Percentiles rank a stretch among this genome's conserved stretches.
Conservation (phyloP, 805 yeast genomes). For the Metschnikowia picachoensis region DNA sequence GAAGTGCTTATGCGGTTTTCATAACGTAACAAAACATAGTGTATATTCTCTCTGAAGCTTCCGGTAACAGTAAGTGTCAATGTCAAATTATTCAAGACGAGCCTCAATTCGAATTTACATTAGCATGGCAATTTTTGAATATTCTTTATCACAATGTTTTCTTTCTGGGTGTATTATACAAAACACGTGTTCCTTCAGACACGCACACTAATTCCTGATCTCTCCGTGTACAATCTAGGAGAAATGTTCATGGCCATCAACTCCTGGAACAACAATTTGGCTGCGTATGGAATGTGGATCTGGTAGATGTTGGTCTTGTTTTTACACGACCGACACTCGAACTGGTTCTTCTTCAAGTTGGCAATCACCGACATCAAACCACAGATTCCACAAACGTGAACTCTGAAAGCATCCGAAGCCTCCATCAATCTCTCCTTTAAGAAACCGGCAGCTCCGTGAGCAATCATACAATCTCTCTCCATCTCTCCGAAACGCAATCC, state of each 20-base stretch:
- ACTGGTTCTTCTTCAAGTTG: constrained; percentile 93
- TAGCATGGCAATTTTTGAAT: neutral
- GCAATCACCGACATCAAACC: constrained; percentile 98
- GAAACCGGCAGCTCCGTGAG: constrained; percentile 99
- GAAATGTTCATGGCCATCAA: constrained; percentile 99
- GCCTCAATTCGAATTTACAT: neutral
- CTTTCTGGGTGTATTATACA: constrained; percentile 7
- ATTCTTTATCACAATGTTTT: neutral
- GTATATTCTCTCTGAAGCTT: too few species aligned
- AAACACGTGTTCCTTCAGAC: constrained; percentile 16
- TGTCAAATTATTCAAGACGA: neutral
- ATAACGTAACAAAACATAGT: too few species aligned
- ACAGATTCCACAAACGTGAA: constrained; percentile 96
- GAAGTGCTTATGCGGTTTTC: too few species aligned
- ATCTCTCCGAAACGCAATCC: constrained; percentile 98
- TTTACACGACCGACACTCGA: constrained; percentile 97
- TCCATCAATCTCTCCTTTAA: constrained; percentile 97
- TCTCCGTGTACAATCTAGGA: constrained; percentile 94
- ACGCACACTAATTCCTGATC: constrained; percentile 55
- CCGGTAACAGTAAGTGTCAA: neutral
- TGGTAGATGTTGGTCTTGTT: constrained; percentile 98
- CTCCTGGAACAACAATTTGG: constrained; percentile 96
- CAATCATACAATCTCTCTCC: constrained; percentile 99
- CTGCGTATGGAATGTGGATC: constrained; percentile 97
- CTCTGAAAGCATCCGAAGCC: constrained; percentile 98